phyloP scores from a whole-genome alignment of 768 basidiomycete species.

The Lactarius psammicola region DNA sequence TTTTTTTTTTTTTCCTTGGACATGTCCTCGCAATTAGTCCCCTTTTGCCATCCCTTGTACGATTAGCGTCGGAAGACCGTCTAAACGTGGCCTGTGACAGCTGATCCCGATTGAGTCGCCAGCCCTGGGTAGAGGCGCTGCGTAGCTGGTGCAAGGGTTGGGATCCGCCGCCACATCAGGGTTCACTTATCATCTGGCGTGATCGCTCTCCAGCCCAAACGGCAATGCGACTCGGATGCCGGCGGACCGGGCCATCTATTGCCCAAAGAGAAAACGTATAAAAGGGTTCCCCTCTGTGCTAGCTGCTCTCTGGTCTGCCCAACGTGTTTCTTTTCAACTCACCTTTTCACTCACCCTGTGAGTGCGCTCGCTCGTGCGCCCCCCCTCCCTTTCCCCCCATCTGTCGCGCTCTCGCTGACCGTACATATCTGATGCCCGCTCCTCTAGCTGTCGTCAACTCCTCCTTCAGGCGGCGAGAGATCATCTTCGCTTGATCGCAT shows the following conservation, averaged over 20 bases:
- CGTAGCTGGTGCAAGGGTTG: neutral
- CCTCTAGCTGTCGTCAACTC: conserved; percentile 18
- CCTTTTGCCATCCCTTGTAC: neutral
- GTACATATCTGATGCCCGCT: neutral
- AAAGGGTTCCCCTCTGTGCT: neutral
- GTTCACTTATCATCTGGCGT: conserved; percentile 1
- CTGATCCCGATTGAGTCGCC: neutral
- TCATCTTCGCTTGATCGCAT: conserved; percentile 36
- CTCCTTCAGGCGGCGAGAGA: conserved; percentile 32
- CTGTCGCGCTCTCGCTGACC: neutral
- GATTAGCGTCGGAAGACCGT: neutral
- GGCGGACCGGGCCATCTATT: neutral
- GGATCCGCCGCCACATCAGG: neutral
- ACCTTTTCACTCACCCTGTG: conserved; percentile 20
- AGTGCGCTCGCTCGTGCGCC: neutral
- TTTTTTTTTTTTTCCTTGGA: neutral
- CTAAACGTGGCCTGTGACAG: neutral
- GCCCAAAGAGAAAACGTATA: conserved; percentile 15
- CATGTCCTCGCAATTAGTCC: neutral
- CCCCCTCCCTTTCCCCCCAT: neutral
- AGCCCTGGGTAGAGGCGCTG: conserved; percentile 8
- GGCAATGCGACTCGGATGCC: neutral
- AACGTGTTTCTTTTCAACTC: neutral
- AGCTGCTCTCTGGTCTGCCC: neutral
- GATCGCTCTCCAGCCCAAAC: neutral